A percentile compares a stretch with the other conserved stretches of the same genome.
phyloP scores from a whole-genome alignment of 805 yeast genomes.

The Candida lessepsii region DNA sequence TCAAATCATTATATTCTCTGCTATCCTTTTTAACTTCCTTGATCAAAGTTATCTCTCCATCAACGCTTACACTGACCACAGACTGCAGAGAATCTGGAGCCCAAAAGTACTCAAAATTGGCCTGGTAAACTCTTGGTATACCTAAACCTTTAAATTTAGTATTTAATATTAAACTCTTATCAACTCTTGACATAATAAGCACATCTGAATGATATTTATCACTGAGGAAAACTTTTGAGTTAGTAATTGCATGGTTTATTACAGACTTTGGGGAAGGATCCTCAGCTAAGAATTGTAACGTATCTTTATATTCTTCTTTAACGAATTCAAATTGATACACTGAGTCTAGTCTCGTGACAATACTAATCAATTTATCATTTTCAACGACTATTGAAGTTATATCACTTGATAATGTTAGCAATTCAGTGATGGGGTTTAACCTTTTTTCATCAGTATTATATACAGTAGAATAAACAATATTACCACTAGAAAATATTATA shows the following conservation, averaged over 20 bases:
- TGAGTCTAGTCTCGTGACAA: conserved; percentile 36
- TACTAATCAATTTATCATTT: conserved; percentile 20
- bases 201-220: conserved; percentile 38
- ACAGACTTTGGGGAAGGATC: conserved; percentile 36
- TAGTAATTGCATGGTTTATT: conserved; percentile 28
- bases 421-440: conserved; percentile 24
- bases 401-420: conserved; percentile 30
- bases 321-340: conserved; percentile 25
- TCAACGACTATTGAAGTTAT: conserved; percentile 24
- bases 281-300: conserved; percentile 19
- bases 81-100: not conserved
- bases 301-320: conserved; percentile 9
- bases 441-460: conserved; percentile 33
- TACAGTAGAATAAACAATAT: conserved; percentile 29
- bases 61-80: conserved; percentile 33
- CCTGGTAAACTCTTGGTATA: conserved; percentile 32
- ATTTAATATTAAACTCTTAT: conserved; percentile 10
- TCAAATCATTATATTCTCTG: conserved; percentile 17
- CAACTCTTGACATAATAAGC: conserved; percentile 20
- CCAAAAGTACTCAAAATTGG: conserved; percentile 19
- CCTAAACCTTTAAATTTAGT: conserved; percentile 21
- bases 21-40: conserved; percentile 15
- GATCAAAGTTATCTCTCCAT: conserved; percentile 32
- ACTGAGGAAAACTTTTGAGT: conserved; percentile 25
- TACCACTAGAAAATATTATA: conserved; percentile 34